Evolutionary conservation across 495 filamentous ascomycete genomes (phyloP), one percentile per base, ranked within the genome.

Genomic region (Podospora sp.): DNA sequence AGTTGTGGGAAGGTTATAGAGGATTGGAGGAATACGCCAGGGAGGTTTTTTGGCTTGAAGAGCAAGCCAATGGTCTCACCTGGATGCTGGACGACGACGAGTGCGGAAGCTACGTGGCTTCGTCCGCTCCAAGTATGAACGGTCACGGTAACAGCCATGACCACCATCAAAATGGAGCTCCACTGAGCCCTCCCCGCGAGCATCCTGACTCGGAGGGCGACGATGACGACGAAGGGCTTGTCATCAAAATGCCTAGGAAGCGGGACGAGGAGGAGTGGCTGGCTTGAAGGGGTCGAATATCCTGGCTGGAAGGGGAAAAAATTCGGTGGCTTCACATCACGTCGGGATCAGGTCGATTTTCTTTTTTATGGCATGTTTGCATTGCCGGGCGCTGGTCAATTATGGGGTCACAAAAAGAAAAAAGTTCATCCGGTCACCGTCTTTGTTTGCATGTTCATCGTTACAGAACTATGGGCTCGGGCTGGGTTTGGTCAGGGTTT

Each of bases 1-100:
- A 89, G 67, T 78, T 98, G 52, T 98, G 95, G 95, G 91, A 96
- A 71, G 95, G 94, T 6, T 91, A 90, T 74, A 84, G 95, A 49
- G 91, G 93, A 46, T 86, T 99, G 75, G 93, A 98, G 72, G 95
- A 98, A 76, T 99, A 98, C 77, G 95, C 94, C 27, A 85, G 92
- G 22, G 95, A 99, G 72, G 93, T 96, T 0, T 99, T 97, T 72
- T 22, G 21, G 11, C n/a, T 59, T 25, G 61, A 63, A 18, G 61
- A 63, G 49, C 49, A 63, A 66, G 91, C 92, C 2, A 97, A 99
- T 78, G 95, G 94, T 6, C 80, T 94, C 71, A 89, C 89, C 24
- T 99, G 95, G 95, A 96, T 97, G 93, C 76, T 80, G 49, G 80
- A 80, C 11, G 79, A 75, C 7, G 76, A 77, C 1, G 80, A 80